Conservation (phyloP, 257 asterid species). For the Solanum piurae region DNA sequence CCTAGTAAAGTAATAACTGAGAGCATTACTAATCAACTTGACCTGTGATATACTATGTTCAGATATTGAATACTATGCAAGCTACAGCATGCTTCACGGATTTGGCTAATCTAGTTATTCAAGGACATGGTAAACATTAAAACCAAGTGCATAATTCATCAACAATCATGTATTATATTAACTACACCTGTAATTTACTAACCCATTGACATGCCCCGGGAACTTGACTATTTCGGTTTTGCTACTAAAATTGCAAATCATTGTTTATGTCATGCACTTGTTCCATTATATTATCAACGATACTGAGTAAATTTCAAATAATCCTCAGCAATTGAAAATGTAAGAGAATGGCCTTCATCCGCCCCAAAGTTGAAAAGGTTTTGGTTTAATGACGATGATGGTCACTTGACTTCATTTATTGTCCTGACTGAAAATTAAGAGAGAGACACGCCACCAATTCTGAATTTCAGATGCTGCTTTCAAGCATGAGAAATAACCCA, state of each 20-base stretch:
- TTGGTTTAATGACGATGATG: not conserved
- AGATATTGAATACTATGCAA: not conserved
- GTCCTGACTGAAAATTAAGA: not conserved
- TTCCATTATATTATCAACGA: not conserved
- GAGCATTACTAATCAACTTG: not conserved
- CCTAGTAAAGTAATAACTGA: not conserved
- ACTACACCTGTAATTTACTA: not conserved
- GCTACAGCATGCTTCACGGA: not conserved
- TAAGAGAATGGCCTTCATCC: not conserved
- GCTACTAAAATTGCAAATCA: not conserved
- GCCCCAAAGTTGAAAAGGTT: not conserved
- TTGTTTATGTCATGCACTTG: not conserved
- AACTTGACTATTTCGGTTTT: not conserved
- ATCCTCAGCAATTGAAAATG: not conserved
- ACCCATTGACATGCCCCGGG: not conserved
- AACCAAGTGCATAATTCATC: not conserved
- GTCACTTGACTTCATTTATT: not conserved
- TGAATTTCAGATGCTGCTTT: not conserved
- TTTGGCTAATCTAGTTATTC: not conserved
- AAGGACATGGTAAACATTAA: not conserved
- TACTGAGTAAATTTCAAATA: not conserved
- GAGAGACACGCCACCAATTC: not conserved
- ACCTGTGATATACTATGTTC: not conserved
- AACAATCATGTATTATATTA: not conserved
- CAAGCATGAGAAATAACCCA: not conserved